Evolutionary conservation across 177 flowering plant species (phyloP).

Genomic region (Vitis hybrid): DNA sequence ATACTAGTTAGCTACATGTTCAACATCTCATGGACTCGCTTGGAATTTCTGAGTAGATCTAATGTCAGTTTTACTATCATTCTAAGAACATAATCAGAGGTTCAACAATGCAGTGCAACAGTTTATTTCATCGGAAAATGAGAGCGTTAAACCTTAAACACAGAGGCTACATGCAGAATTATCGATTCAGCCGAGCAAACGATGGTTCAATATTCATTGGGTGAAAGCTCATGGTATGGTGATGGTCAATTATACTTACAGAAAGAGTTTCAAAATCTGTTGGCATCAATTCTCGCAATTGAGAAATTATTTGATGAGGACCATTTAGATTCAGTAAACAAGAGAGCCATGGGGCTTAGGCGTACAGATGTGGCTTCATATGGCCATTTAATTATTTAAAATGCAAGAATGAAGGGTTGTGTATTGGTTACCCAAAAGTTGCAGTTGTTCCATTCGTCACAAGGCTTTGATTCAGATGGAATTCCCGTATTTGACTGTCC

Average conservation of each 20-base stretch:
- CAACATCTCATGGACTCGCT: constrained; percentile 90
- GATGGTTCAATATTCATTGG: constrained; percentile 46
- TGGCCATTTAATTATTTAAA: too few species aligned
- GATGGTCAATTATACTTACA: constrained; percentile 63
- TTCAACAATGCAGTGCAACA: constrained; percentile 90
- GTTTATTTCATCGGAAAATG: constrained; percentile 84
- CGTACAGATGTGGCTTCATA: too few species aligned
- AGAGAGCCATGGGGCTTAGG: too few species aligned
- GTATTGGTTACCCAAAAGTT: too few species aligned
- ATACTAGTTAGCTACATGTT: constrained; percentile 89
- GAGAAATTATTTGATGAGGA: too few species aligned
- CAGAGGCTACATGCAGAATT: constrained; percentile 75
- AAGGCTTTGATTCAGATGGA: too few species aligned
- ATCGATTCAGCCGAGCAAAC: constrained; percentile 37
- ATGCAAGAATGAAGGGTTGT: too few species aligned
- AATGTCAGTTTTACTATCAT: constrained; percentile 78
- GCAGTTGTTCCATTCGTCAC: too few species aligned
- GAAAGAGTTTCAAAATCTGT: constrained; percentile 70
- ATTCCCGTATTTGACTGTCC: too few species aligned
- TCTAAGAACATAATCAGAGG: constrained; percentile 82
- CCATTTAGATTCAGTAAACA: too few species aligned
- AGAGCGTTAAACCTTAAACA: constrained; percentile 85
- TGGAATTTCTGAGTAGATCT: constrained; percentile 80
- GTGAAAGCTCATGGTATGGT: constrained; percentile 41
- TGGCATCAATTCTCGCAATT: too few species aligned